Conservation (phyloP, 192 early-diverging fungal genomes). For the Backusella liffmaniae region DNA sequence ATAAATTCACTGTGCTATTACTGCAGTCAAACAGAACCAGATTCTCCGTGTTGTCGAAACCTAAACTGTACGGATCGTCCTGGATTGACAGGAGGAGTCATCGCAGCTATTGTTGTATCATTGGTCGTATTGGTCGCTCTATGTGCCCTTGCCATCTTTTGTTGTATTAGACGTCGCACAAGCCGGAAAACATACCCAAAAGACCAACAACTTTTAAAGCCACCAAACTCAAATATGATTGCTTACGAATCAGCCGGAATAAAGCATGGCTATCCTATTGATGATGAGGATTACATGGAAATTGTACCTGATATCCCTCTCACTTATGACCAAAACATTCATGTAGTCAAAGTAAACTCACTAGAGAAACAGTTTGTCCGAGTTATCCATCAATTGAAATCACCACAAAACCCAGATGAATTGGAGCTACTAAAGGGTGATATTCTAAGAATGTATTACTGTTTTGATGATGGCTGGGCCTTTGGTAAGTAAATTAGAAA, state of each 20-base stretch:
- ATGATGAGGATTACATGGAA: constrained; percentile 6
- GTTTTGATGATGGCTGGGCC: constrained; percentile 34
- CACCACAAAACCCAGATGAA: constrained; percentile 24
- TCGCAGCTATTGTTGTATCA: neutral
- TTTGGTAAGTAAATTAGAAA: constrained; percentile 17
- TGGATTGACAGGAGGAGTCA: neutral
- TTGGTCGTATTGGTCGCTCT: neutral
- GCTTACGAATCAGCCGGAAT: neutral
- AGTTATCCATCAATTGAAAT: constrained; percentile 3
- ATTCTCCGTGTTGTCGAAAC: constrained; percentile 7
- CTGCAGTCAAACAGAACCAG: constrained; percentile 11
- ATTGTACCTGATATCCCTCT: neutral
- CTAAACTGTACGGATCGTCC: constrained; percentile 7
- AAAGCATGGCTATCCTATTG: neutral
- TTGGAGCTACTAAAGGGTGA: constrained; percentile 21
- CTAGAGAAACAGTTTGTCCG: constrained; percentile 8
- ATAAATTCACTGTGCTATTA: constrained; percentile 19
- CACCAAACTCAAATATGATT: neutral
- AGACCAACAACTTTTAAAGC: neutral
- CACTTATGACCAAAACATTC: neutral
- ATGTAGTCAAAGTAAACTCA: constrained; percentile 4
- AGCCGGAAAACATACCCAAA: neutral
- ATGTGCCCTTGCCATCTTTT: neutral
- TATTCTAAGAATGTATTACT: constrained; percentile 22
- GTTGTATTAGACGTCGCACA: neutral